phyloP scores from a whole-genome alignment of 345 rosid genomes.

The Excoecaria cochinchinensis region DNA sequence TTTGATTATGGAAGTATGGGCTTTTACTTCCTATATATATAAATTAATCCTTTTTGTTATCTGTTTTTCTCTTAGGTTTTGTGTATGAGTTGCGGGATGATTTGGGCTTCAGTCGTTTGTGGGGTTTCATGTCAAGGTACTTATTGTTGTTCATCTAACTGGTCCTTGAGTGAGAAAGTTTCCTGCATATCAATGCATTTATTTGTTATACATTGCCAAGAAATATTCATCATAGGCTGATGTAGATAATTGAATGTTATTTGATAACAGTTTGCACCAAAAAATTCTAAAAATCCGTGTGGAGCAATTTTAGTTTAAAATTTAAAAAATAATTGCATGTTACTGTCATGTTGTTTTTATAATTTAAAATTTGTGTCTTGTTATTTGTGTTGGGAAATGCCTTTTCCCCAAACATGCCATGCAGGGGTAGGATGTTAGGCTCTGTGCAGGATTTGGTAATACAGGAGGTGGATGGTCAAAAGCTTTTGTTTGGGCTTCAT shows the following conservation, averaged over 20 bases:
- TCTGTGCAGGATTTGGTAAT: slow-evolving; percentile 64
- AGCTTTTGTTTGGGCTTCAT: slow-evolving; percentile 60
- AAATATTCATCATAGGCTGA: not conserved
- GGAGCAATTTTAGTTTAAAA: not conserved
- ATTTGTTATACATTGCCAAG: not conserved
- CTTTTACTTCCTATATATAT: not conserved
- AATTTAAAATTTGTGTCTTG: not conserved
- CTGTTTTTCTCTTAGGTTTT: slow-evolving; percentile 43
- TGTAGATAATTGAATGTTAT: too few species aligned
- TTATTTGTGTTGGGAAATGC: slow-evolving; percentile 2
- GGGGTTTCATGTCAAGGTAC: slow-evolving; percentile 89
- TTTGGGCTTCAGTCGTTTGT: slow-evolving; percentile 65
- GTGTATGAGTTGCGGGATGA: slow-evolving; percentile 72
- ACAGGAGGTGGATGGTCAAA: slow-evolving; percentile 47
- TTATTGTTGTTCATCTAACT: not conserved
- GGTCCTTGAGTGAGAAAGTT: not conserved
- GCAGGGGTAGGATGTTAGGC: slow-evolving; percentile 67
- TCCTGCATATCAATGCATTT: not conserved
- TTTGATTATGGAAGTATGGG: not conserved
- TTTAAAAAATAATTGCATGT: not conserved
- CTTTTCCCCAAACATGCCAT: slow-evolving; percentile 12
- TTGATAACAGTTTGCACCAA: not conserved
- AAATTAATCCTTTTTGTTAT: too few species aligned
- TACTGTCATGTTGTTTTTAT: not conserved
- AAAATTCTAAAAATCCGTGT: not conserved